Conservation (phyloP, 2,329 filamentous ascomycete genomes). For the Clarireedia hainanense region DNA sequence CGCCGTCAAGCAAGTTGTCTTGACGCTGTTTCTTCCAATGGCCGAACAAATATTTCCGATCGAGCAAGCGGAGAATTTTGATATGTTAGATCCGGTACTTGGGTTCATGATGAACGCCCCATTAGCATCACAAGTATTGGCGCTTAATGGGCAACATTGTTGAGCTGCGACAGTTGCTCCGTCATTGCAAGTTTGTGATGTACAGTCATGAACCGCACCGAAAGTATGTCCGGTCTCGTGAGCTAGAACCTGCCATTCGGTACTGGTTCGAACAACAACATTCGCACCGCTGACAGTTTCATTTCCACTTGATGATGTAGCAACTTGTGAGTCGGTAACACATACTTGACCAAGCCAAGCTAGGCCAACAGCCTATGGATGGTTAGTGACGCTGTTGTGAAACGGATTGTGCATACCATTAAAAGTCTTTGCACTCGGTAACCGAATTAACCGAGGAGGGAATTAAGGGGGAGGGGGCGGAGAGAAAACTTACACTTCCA, state of each 20-base stretch:
- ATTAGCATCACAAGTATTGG: slow-evolving; percentile 61
- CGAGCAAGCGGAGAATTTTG: slow-evolving; percentile 76
- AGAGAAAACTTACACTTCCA: slow-evolving; percentile 38
- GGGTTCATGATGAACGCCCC: slow-evolving; percentile 95
- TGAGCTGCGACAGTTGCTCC: slow-evolving; percentile 50
- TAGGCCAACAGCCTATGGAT: slow-evolving; percentile 63
- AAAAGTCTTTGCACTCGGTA: neutral
- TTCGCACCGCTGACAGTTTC: slow-evolving; percentile 82
- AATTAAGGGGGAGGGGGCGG: neutral
- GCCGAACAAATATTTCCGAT: slow-evolving; percentile 93
- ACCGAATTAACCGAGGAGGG: neutral
- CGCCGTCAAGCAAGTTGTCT: slow-evolving; percentile 69
- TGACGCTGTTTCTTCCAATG: slow-evolving; percentile 68
- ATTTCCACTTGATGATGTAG: slow-evolving; percentile 41
- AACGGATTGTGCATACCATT: neutral
- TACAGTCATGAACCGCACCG: slow-evolving; percentile 92
- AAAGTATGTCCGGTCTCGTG: slow-evolving; percentile 94
- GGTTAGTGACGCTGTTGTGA: neutral
- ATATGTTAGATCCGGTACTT: slow-evolving; percentile 66
- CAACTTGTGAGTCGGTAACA: slow-evolving; percentile 46
- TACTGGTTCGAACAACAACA: slow-evolving; percentile 74
- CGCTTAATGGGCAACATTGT: slow-evolving; percentile 72
- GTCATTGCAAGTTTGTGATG: slow-evolving; percentile 54
- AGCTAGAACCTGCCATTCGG: slow-evolving; percentile 92
- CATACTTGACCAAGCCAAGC: slow-evolving; percentile 92